These are phyloP conservation scores for Inonotus obliquus DNA, from an alignment of 1,284 basidiomycete species.

Conservation along the genomic window DNA sequence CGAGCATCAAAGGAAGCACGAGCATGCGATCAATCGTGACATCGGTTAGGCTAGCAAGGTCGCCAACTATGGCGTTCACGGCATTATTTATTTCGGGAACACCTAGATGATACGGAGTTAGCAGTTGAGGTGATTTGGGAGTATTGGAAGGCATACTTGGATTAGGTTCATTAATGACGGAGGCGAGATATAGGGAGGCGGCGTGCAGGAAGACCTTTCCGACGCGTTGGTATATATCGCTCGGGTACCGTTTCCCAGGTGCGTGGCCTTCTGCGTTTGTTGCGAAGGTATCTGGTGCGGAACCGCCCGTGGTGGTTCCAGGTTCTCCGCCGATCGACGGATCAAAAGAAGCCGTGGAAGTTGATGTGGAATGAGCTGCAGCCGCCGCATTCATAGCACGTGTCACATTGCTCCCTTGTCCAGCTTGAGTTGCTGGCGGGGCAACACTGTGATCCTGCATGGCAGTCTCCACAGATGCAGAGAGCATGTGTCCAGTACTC, in stretches of 20 bases:
- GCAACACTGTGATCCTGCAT: slow-evolving; percentile 6
- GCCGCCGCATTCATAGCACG: slow-evolving; percentile 5
- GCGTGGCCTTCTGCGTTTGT: background rate
- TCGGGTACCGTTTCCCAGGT: background rate
- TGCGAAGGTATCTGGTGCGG: background rate
- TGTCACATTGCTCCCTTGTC: background rate
- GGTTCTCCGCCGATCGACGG: background rate
- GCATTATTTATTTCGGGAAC: slow-evolving; percentile 66
- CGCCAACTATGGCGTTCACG: slow-evolving; percentile 48
- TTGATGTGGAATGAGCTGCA: slow-evolving; percentile 7
- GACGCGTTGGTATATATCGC: slow-evolving; percentile 3
- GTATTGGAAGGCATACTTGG: slow-evolving; percentile 44
- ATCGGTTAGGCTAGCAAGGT: slow-evolving; percentile 50
- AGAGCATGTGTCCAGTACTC: slow-evolving; percentile 29
- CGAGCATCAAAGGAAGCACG: slow-evolving; percentile 67
- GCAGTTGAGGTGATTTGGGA: slow-evolving; percentile 1
- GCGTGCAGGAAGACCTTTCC: slow-evolving; percentile 60
- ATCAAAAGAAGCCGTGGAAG: background rate
- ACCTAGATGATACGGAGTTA: slow-evolving; percentile 36
- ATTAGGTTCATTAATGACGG: slow-evolving; percentile 60
- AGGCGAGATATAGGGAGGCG: slow-evolving; percentile 65
- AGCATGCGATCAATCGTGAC: slow-evolving; percentile 52
- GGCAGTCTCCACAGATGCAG: slow-evolving; percentile 11
- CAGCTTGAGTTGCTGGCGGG: background rate
- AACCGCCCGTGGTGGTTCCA: background rate